phyloP scores from a whole-genome alignment of 495 filamentous ascomycete species.

The Xylaria curta region DNA sequence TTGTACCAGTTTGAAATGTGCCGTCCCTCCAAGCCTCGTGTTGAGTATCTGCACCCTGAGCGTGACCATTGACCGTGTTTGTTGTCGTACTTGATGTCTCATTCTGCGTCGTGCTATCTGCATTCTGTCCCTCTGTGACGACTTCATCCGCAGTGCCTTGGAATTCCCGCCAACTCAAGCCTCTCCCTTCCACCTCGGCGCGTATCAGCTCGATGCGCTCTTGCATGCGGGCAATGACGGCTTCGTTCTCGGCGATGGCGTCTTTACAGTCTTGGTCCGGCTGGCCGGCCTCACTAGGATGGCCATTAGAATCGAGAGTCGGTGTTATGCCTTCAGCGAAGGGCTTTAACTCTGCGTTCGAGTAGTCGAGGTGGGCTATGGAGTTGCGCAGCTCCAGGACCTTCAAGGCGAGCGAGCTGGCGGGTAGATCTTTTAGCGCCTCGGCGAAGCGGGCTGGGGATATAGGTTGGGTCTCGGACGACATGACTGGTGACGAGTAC shows the following conservation, averaged over 20 bases:
- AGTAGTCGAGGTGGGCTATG: conserved; percentile 79
- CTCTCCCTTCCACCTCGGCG: conserved; percentile 75
- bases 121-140: conserved; percentile 34
- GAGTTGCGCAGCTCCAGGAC: conserved; percentile 81
- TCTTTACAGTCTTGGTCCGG: conserved; percentile 71
- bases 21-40: conserved; percentile 59
- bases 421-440: conserved; percentile 74
- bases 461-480: conserved; percentile 62
- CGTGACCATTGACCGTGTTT: conserved; percentile 43
- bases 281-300: conserved; percentile 31
- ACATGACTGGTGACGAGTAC: conserved; percentile 39
- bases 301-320: conserved; percentile 32
- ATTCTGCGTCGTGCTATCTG: conserved; percentile 39
- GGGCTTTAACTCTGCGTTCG: conserved; percentile 72
- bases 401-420: conserved; percentile 77
- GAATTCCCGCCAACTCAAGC: conserved; percentile 71
- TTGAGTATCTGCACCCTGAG: conserved; percentile 20
- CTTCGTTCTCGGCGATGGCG: conserved; percentile 76
- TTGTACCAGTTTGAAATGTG: conserved; percentile 60
- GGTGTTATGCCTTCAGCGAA: conserved; percentile 55
- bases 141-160: conserved; percentile 39
- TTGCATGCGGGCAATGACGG: conserved; percentile 74
- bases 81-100: conserved; percentile 27
- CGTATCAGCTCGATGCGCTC: conserved; percentile 72
- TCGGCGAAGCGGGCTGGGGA: conserved; percentile 67